Conservation (phyloP, 2,329 filamentous ascomycete genomes). For the Epichloe sibirici region DNA sequence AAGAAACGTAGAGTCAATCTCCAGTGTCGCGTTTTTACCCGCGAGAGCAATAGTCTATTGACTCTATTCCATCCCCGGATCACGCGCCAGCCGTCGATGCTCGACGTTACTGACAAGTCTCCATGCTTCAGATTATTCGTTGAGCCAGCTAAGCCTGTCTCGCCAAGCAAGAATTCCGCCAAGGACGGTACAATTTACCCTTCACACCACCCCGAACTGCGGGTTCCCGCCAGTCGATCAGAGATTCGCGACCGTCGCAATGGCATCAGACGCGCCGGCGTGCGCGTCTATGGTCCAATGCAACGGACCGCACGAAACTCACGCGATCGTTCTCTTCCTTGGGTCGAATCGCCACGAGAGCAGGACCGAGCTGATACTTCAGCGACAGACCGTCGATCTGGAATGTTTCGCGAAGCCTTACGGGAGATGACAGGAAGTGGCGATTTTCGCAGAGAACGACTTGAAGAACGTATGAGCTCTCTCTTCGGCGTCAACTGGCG, state of each 20-base stretch:
- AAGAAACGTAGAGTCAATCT: neutral
- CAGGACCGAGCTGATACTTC: neutral
- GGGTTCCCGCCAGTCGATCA: constrained; percentile 21
- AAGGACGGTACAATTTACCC: constrained; percentile 14
- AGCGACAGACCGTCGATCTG: neutral
- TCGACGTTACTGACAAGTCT: constrained; percentile 8
- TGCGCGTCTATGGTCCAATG: constrained; percentile 16
- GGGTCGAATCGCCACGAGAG: constrained; percentile 11
- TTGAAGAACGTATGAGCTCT: constrained; percentile 17
- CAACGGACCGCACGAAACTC: constrained; percentile 13
- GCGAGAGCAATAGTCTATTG: neutral
- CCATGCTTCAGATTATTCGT: constrained; percentile 29
- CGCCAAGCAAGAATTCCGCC: constrained; percentile 22
- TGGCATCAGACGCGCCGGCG: constrained; percentile 11
- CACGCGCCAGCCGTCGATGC: neutral
- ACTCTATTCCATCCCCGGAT: neutral
- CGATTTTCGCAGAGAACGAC: constrained; percentile 12
- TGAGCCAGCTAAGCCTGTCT: constrained; percentile 32
- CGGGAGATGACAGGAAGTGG: constrained; percentile 12
- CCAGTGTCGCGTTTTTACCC: constrained; percentile 7
- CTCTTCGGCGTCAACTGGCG: constrained; percentile 12
- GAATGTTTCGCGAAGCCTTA: constrained; percentile 5
- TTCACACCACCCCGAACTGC: constrained; percentile 28
- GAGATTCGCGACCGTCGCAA: constrained; percentile 20
- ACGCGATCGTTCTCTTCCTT: constrained; percentile 11